Percentiles rank a stretch among this genome's conserved stretches.
Conservation (phyloP, 805 yeast species). For the Maudiozyma barnettii region DNA sequence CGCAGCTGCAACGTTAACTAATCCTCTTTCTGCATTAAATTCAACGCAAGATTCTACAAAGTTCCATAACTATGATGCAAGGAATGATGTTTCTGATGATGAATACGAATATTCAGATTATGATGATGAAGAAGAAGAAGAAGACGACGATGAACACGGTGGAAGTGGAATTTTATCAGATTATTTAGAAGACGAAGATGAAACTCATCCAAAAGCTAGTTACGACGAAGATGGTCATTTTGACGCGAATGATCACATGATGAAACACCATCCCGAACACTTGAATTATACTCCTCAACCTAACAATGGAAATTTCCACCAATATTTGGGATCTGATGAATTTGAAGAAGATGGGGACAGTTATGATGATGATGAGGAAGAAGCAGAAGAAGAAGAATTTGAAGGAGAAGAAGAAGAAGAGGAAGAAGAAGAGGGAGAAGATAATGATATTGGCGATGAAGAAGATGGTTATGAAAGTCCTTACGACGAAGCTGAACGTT, state of each 20-base stretch:
- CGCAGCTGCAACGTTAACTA: conserved; percentile 16
- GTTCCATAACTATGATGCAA: conserved; percentile 15
- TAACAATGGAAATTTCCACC: not conserved
- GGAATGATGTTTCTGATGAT: conserved; percentile 11
- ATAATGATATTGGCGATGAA: conserved; percentile 12
- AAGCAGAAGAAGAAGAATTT: conserved; percentile 11
- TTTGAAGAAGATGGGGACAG: conserved; percentile 8
- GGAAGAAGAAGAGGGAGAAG: conserved; percentile 11
- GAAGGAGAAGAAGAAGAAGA: conserved; percentile 10
- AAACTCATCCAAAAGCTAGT: conserved; percentile 6
- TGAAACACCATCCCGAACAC: conserved; percentile 2
- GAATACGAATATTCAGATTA: conserved; percentile 18
- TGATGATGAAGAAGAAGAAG: conserved; percentile 13
- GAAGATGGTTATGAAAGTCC: conserved; percentile 29
- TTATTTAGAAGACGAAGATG: conserved; percentile 21
- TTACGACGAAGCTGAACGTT: conserved; percentile 51
- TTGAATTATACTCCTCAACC: not conserved
- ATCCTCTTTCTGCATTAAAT: conserved; percentile 6
- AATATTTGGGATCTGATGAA: not conserved
- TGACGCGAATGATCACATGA: conserved; percentile 6
- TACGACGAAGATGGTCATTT: conserved; percentile 1
- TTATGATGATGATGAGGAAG: conserved; percentile 8
- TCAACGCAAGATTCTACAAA: not conserved
- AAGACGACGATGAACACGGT: conserved; percentile 8
- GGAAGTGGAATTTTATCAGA: conserved; percentile 21